phyloP scores from a whole-genome alignment of 805 yeast genomes.

The Candida adriatica region DNA sequence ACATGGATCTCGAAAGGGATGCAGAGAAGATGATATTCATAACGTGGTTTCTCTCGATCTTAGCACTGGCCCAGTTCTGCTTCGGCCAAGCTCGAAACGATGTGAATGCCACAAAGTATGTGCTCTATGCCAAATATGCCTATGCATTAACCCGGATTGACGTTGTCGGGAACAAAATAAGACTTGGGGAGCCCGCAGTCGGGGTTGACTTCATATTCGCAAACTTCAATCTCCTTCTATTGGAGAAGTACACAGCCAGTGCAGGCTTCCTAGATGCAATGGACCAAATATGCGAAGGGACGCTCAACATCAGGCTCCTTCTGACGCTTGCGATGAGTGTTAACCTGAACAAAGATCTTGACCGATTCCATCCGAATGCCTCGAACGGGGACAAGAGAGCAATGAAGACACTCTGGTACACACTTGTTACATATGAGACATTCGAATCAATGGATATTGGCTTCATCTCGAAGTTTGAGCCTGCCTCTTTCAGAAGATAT shows the following conservation, averaged over 20 bases:
- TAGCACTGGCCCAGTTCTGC: conserved; percentile 7
- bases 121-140: conserved; percentile 9
- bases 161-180: conserved; percentile 5
- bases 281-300: conserved; percentile 11
- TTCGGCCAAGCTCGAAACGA: conserved; percentile 6
- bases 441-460: conserved; percentile 15
- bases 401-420: conserved; percentile 15
- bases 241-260: conserved; percentile 12
- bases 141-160: conserved; percentile 11
- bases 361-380: conserved; percentile 7
- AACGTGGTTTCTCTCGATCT: conserved; percentile 6
- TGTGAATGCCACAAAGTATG: conserved; percentile 4
- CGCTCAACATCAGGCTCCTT: conserved; percentile 7
- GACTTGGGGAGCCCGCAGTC: conserved; percentile 6
- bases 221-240: conserved; percentile 4
- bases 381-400: conserved; percentile 5
- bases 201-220: conserved; percentile 5
- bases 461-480: conserved; percentile 14
- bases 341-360: conserved; percentile 10
- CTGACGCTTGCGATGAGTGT: conserved; percentile 9
- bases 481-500: conserved; percentile 11
- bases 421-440: conserved; percentile 9
- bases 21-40: conserved; percentile 7
- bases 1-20: conserved; percentile 1
- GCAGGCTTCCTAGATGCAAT: conserved; percentile 11